phyloP scores from a whole-genome alignment of 331 rosid species.

The Spiraea crenata region DNA sequence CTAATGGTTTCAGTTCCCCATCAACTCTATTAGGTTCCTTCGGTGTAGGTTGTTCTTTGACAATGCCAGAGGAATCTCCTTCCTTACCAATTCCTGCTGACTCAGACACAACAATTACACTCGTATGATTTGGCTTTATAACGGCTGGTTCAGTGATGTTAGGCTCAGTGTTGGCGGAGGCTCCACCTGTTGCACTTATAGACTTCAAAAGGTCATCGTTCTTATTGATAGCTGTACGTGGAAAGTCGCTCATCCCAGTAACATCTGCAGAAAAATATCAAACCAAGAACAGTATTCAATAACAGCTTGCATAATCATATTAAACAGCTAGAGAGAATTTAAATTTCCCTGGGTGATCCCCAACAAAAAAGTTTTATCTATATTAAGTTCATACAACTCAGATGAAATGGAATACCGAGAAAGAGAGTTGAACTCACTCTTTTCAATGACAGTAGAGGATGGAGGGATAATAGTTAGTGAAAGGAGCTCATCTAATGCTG shows the following conservation, averaged over 20 bases:
- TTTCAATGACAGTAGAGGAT: conserved; percentile 26
- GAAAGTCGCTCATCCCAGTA: conserved; percentile 31
- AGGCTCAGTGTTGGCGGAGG: conserved; percentile 27
- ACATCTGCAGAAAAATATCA: conserved; percentile 30
- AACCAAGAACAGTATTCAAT: background rate
- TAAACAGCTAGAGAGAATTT: background rate
- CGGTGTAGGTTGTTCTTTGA: conserved; percentile 25
- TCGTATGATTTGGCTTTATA: conserved; percentile 24
- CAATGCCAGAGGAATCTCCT: conserved; percentile 29
- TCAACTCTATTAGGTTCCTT: conserved; percentile 36
- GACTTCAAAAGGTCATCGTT: conserved; percentile 25
- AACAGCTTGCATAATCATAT: background rate
- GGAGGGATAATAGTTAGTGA: conserved; percentile 38
- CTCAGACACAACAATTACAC: conserved; percentile 22
- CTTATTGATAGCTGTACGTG: conserved; percentile 27
- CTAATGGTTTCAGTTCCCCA: conserved; percentile 35
- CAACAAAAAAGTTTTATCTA: conserved; percentile 18
- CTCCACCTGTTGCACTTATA: conserved; percentile 20
- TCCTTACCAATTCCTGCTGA: conserved; percentile 17
- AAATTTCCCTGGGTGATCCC: conserved; percentile 38
- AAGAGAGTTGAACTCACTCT: conserved; percentile 23
- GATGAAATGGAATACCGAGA: conserved; percentile 27
- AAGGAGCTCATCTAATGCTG: conserved; percentile 43
- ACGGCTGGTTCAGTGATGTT: conserved; percentile 25
- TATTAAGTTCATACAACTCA: conserved; percentile 29